Base-by-base conservation (phyloP, 352 stramenopile species). In the Globisporangium acanthophoron region DNA sequence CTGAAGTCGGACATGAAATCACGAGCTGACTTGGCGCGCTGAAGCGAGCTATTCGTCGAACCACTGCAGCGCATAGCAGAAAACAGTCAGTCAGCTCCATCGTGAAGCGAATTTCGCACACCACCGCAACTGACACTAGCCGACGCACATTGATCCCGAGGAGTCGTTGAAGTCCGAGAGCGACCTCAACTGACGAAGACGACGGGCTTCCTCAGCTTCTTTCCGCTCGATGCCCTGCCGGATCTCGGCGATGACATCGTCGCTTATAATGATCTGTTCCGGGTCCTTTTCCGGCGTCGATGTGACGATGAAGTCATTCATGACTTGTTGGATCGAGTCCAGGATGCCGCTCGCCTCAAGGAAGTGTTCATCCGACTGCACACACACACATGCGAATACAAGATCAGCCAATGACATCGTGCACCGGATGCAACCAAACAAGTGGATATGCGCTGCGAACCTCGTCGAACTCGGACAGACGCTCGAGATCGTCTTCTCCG, bases 301-400 rank as follows among this genome's bases (percentile, higher is more conserved):
- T 1, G 69, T 66, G 3, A 67, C 67, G 29, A 72, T 73, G 24
- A 80, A 80, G 50, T 77, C 72, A 11, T 85, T 81, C 80, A 92
- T 90, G 29, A 88, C 80, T 48, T 88, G 78, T 29, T 92, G 83
- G 43, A 90, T 90, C 9, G 83, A 91, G 57, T 90, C 83, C 18
- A 90, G 63, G n/a, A 90, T 85, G 3, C 76, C 78, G 64, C 72
- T 90, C 4, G 83, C 81, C 52, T 90, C 80, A 50, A 90, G 63
- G 51, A 92, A 90, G 18, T 80, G 76, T 44, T 71, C 77, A 33
- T 92, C 83, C 20, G 78, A 76, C 82, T 92, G 43, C 15, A 62
- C 5, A 35, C 24, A 27, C 24, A 27, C 24, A 27, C 24, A 27
- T 3, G n/a, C 13, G 64, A 2, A 21, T 1, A 59, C 20, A 33